Conservation (phyloP, 768 basidiomycete genomes). For the Rhizopogon sp. region DNA sequence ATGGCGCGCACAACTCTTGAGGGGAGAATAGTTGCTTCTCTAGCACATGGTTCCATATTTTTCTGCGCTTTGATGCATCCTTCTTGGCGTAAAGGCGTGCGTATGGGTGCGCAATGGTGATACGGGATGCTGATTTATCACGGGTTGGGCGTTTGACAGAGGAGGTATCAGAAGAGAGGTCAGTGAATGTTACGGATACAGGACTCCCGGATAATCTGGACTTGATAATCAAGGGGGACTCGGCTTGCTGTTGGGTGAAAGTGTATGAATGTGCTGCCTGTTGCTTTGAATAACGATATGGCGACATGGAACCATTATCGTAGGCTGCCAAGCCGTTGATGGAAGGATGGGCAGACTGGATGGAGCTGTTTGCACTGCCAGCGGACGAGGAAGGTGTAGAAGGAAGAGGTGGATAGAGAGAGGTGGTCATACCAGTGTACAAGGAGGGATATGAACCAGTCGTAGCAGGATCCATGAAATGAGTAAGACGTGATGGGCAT, state of each 20-base stretch:
- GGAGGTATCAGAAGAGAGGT: background rate
- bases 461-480: background rate
- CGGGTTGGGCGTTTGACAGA: conserved; percentile 13
- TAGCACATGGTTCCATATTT: conserved; percentile 74
- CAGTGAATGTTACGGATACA: background rate
- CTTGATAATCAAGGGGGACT: conserved; percentile 7
- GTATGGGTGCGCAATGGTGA: conserved; percentile 57
- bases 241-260: background rate
- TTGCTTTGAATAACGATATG: conserved; percentile 1
- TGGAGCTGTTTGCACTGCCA: too few species aligned
- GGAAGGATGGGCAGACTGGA: conserved; percentile 3
- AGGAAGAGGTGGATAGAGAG: conserved; percentile 1
- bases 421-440: background rate
- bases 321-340: background rate
- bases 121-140: conserved; percentile 13
- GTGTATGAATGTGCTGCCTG: conserved; percentile 10
- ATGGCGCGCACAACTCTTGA: conserved; percentile 52
- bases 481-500: background rate
- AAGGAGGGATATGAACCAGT: background rate
- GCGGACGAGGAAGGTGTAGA: conserved; percentile 1
- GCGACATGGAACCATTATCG: background rate
- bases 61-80: conserved; percentile 59
- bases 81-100: conserved; percentile 65
- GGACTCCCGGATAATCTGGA: conserved; percentile 3
- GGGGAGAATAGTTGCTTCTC: conserved; percentile 68